Evolutionary conservation across 2,329 filamentous ascomycete species (phyloP).

Genomic region (Mycosphaerella sp.): DNA sequence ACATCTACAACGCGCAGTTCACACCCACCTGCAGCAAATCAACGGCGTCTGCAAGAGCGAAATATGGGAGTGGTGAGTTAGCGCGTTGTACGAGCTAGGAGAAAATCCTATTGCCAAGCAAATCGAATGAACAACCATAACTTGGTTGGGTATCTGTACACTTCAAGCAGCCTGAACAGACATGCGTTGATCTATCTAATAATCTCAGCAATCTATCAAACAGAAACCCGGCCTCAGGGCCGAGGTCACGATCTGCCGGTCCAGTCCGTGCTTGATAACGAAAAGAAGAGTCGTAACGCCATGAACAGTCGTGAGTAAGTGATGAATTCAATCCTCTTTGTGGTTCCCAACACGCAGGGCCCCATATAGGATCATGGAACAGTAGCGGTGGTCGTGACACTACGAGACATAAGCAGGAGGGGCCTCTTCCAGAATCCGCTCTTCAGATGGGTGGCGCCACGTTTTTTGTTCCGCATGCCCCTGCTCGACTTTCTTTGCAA

Average conservation of each 20-base stretch:
- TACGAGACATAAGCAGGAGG: constrained; percentile 35
- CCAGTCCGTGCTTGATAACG: not conserved
- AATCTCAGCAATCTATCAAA: not conserved
- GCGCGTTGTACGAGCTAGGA: too few species aligned
- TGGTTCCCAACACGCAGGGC: constrained; percentile 3
- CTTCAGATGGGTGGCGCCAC: constrained; percentile 18
- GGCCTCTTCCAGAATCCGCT: constrained; percentile 25
- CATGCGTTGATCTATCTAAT: not conserved
- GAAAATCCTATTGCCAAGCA: too few species aligned
- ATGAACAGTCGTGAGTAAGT: not conserved
- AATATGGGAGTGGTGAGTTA: too few species aligned
- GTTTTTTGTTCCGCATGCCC: constrained; percentile 55
- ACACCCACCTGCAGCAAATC: too few species aligned
- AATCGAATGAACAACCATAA: too few species aligned
- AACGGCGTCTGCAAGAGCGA: too few species aligned
- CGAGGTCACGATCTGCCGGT: not conserved
- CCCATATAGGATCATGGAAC: not conserved
- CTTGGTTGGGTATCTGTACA: not conserved
- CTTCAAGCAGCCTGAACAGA: not conserved
- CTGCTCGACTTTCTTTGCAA: constrained; percentile 79
- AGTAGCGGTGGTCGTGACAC: not conserved
- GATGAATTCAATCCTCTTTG: not conserved
- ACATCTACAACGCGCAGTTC: too few species aligned
- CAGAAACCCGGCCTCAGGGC: too few species aligned
- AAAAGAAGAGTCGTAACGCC: constrained; percentile 7